These are phyloP conservation scores for Starmerella apis DNA, from an alignment of 805 yeast species.

Conservation along the genomic window DNA sequence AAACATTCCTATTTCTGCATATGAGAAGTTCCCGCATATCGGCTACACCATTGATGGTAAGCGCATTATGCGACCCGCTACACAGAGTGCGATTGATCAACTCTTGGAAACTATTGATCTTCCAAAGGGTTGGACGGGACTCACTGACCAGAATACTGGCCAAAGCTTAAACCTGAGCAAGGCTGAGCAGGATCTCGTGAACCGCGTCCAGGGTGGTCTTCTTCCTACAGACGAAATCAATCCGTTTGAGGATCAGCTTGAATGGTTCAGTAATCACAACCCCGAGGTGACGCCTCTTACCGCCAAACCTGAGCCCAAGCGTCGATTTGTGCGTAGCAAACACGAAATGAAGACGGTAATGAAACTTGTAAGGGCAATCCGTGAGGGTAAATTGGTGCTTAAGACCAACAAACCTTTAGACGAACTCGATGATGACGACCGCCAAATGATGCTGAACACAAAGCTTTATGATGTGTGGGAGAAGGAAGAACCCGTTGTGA, in stretches of 20 bases:
- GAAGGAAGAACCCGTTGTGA: slow-evolving; percentile 46
- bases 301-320: slow-evolving; percentile 93
- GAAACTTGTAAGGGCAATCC: slow-evolving; percentile 92
- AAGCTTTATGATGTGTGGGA: slow-evolving; percentile 73
- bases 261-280: slow-evolving; percentile 74
- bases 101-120: slow-evolving; percentile 81
- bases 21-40: slow-evolving; percentile 93
- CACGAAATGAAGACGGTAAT: slow-evolving; percentile 92
- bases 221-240: slow-evolving; percentile 67
- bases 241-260: slow-evolving; percentile 88
- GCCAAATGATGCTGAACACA: slow-evolving; percentile 29
- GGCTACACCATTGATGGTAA: slow-evolving; percentile 97
- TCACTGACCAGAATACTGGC: slow-evolving; percentile 84
- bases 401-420: slow-evolving; percentile 48
- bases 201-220: slow-evolving; percentile 75
- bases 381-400: slow-evolving; percentile 88
- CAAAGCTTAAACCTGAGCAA: slow-evolving; percentile 64
- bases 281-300: slow-evolving; percentile 78
- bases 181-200: slow-evolving; percentile 82
- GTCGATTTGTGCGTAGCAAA: slow-evolving; percentile 92
- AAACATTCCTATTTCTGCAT: slow-evolving; percentile 82
- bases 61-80: slow-evolving; percentile 97
- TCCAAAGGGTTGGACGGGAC: slow-evolving; percentile 98
- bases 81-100: slow-evolving; percentile 87
- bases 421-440: slow-evolving; percentile 42